Base-by-base conservation (phyloP, 75 land plant species). In the Sequoiadendron giganteum region DNA sequence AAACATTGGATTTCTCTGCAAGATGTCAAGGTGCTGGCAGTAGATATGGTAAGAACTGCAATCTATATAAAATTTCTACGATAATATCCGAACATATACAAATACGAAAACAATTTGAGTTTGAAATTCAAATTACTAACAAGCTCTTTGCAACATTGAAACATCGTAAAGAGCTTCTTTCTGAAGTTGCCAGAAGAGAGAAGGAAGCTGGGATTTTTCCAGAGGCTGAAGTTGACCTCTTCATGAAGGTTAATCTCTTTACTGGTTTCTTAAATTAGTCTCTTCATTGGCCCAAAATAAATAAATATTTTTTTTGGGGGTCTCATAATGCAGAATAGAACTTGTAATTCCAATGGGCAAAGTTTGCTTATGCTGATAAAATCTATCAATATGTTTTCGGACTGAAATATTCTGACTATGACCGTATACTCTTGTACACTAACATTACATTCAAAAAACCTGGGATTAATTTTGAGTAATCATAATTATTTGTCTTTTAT, bases 11-110 rank as follows among this genome's bases (percentile, higher is more conserved):
- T 70, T 97, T 97, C 87, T 93, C 96, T 56, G 98, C 96, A 48
- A 93, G 95, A 87, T 95, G 96, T 58, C 98, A 96, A 91, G 98
- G 98, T n/a, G 96, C 95, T 85, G 97, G 98, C 25, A 87, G 92
- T 56, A 90, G 94, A 83, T 93, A 93, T 89, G 93, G 98, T 97
- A 38, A 76, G 91, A 88, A 30, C 21, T 58, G 6, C 21, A 58
- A 58, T 18, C 65, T 58, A 80, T 58, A 58, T 58, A 58, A 58
- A 38, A 19, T 55, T 10, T 48, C 65, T 18, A 16, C 68, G 16
- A 5, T 36, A 15, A 39, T 3, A 25, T 48, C 45, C 65, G 16
- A 5, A 58, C 28, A 58, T 21, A 47, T 43, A 30, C 40, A 21
- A 14, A 56, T 28, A 18, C 45, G 30, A 70, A 30, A 38, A 15